phyloP scores from a whole-genome alignment of 345 rosid genomes.

The Arabidopsis arenosa region DNA sequence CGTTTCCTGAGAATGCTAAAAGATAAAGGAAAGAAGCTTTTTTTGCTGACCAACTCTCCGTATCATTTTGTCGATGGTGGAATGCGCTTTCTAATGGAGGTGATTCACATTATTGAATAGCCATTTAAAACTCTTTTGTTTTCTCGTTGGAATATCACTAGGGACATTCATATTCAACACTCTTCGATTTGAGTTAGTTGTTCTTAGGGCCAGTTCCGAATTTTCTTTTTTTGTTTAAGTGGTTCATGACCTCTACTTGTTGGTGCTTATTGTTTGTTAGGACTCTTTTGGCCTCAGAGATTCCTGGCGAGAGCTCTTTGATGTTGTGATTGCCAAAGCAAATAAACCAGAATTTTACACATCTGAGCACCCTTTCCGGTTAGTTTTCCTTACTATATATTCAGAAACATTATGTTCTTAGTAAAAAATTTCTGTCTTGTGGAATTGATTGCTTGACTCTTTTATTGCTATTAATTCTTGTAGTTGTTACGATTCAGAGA shows the following conservation, averaged over 20 bases:
- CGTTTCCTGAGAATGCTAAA: constrained; percentile 72
- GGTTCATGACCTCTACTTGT: constrained; percentile 15
- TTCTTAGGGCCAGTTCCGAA: neutral
- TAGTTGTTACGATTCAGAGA: constrained; percentile 89
- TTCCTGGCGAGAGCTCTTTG: constrained; percentile 94
- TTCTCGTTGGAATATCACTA: neutral
- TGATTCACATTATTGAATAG: constrained; percentile 42
- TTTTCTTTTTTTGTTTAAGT: constrained; percentile 8
- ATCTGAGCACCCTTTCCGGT: constrained; percentile 96
- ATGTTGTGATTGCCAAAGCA: constrained; percentile 96
- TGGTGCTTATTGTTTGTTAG: constrained; percentile 48
- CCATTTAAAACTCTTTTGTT: neutral
- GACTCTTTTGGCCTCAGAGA: constrained; percentile 66
- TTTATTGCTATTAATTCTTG: constrained; percentile 23
- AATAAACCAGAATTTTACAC: constrained; percentile 93
- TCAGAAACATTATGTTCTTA: neutral
- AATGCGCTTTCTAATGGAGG: constrained; percentile 94
- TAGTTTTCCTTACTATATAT: constrained; percentile 36
- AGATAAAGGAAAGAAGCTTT: constrained; percentile 94
- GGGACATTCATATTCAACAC: neutral
- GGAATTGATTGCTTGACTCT: neutral
- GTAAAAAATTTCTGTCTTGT: no score
- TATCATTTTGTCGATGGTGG: constrained; percentile 96
- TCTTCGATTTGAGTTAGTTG: neutral
- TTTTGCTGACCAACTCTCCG: constrained; percentile 93